These are phyloP conservation scores for Gnomoniopsis sp. DNA, from an alignment of 2,329 filamentous ascomycete genomes.

Conservation along the genomic window DNA sequence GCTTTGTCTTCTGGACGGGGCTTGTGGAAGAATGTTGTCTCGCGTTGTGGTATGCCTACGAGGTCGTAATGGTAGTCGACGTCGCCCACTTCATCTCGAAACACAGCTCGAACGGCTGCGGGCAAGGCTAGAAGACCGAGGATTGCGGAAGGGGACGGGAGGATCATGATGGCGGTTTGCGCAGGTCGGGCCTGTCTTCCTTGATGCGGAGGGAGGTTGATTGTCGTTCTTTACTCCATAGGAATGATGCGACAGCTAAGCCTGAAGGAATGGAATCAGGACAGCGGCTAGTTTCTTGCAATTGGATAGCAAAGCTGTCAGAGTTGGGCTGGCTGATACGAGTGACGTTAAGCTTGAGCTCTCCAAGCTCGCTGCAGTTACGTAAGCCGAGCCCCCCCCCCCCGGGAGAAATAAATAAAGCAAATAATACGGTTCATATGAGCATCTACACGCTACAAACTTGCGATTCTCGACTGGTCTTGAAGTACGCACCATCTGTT, in stretches of 20 bases:
- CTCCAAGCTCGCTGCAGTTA: neutral
- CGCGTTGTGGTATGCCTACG: conserved; percentile 74
- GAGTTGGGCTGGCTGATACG: neutral
- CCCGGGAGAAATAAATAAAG: too few species aligned
- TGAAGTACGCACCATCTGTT: too few species aligned
- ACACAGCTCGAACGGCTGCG: conserved; percentile 63
- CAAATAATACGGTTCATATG: too few species aligned
- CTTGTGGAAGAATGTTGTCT: conserved; percentile 92
- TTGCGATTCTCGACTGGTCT: too few species aligned
- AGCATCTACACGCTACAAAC: too few species aligned
- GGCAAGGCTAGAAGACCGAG: conserved; percentile 38
- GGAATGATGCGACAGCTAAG: neutral
- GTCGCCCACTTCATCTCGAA: conserved; percentile 84
- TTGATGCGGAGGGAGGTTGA: neutral
- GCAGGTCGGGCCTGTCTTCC: conserved; percentile 5
- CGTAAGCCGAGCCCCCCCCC: neutral
- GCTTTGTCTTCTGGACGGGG: conserved; percentile 79
- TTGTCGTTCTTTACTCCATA: conserved; percentile 12
- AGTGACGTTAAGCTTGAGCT: neutral
- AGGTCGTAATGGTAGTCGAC: conserved; percentile 93
- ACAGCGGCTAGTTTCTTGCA: neutral
- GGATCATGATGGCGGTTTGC: conserved; percentile 13
- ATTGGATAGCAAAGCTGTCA: neutral
- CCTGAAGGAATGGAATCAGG: neutral
- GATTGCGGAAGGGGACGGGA: conserved; percentile 19